Conservation (phyloP, 1,284 basidiomycete genomes). For the Trichosporon sp. region DNA sequence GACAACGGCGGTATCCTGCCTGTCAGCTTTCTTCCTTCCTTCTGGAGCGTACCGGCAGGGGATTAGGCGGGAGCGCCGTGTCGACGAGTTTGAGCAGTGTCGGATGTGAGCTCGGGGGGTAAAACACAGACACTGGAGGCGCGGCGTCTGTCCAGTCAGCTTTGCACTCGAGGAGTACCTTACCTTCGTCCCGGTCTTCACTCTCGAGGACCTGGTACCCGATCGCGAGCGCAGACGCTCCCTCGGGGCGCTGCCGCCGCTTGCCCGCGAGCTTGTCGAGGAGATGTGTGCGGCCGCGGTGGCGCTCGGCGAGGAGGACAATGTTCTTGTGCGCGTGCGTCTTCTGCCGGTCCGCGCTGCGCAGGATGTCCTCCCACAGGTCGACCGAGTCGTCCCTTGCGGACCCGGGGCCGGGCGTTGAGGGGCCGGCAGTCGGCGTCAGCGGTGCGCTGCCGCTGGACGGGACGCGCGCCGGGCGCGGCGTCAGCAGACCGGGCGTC, state of each 20-base stretch:
- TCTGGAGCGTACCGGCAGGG: constrained; percentile 27
- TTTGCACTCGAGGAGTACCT: constrained; percentile 30
- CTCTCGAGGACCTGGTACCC: constrained; percentile 84
- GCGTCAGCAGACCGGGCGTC: background rate
- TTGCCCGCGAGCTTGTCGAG: constrained; percentile 19
- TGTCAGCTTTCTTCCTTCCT: background rate
- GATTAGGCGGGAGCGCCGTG: constrained; percentile 67
- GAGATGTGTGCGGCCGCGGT: constrained; percentile 47
- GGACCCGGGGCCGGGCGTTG: background rate
- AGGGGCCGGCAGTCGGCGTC: background rate
- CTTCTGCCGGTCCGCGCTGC: constrained; percentile 75
- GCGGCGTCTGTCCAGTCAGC: constrained; percentile 61
- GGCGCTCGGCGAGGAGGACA: constrained; percentile 61
- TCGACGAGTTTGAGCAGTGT: constrained; percentile 74
- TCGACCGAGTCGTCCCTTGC: constrained; percentile 53
- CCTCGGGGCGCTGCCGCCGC: constrained; percentile 11
- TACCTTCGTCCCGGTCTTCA: constrained; percentile 85
- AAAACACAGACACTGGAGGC: constrained; percentile 80
- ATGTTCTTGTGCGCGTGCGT: constrained; percentile 71
- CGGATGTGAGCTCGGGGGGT: constrained; percentile 71
- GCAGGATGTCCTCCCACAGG: constrained; percentile 84
- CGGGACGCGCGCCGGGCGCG: background rate
- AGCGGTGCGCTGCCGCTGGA: background rate
- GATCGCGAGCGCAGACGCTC: constrained; percentile 64
- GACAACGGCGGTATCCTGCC: constrained; percentile 71